Evolutionary conservation across 164 flowering plant genomes (phyloP).

Genomic region (Malania oleifera): DNA sequence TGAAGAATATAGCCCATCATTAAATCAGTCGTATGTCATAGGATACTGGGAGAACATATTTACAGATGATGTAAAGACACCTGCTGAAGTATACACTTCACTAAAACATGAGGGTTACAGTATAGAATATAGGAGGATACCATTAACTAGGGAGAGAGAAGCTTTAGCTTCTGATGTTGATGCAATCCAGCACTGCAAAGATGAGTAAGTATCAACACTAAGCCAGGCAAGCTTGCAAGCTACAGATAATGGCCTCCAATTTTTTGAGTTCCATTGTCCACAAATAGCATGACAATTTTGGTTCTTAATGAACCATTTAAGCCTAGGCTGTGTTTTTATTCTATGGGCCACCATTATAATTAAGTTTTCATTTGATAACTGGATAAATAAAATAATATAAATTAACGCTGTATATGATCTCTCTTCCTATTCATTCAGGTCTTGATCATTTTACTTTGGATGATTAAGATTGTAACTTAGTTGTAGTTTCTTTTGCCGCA

Average conservation of each 20-base stretch:
- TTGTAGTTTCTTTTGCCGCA: no score
- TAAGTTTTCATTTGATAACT: neutral
- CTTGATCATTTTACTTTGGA: no score
- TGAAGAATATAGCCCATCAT: conserved; percentile 75
- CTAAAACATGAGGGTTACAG: conserved; percentile 60
- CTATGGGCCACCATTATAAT: neutral
- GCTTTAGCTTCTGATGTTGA: conserved; percentile 85
- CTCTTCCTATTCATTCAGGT: no score
- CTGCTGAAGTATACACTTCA: conserved; percentile 77
- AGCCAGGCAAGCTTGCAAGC: neutral
- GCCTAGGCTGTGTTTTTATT: neutral
- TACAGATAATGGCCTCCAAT: neutral
- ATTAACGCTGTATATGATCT: no score
- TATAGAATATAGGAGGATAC: conserved; percentile 67
- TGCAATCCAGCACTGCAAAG: conserved; percentile 69
- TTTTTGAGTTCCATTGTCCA: no score
- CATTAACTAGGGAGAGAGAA: conserved; percentile 88
- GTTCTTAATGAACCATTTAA: no score
- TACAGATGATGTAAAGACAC: conserved; percentile 80
- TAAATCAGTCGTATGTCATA: conserved; percentile 61
- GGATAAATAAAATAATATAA: no score
- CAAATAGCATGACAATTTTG: no score
- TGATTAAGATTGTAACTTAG: no score
- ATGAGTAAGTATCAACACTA: conserved; percentile 44
- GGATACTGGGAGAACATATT: conserved; percentile 94